Percentiles rank a stretch among this genome's conserved stretches.
Evolutionary conservation across 129 eudicot genomes (phyloP).

Genomic region (Ambrosia artemisiifolia): DNA sequence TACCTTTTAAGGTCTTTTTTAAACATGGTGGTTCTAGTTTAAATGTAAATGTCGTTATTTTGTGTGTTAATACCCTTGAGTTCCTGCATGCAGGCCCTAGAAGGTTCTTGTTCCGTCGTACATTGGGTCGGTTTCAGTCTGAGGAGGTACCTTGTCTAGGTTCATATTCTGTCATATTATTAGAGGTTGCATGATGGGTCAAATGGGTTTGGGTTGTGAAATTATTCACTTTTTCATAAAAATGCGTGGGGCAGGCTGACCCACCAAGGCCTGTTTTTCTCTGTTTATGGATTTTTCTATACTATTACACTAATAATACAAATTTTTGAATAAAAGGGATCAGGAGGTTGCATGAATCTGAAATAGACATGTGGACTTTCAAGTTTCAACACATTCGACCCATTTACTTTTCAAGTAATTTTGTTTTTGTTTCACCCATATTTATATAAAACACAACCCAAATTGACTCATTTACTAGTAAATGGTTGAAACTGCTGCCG

Average conservation of each 20-base stretch:
- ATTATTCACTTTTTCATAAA: background rate
- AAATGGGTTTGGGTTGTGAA: background rate
- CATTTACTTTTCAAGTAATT: background rate
- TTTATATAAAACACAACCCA: background rate
- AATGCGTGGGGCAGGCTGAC: background rate
- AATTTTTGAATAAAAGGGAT: background rate
- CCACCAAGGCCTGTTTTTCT: background rate
- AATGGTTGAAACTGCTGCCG: background rate
- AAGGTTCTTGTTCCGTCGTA: constrained; percentile 76
- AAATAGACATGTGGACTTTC: background rate
- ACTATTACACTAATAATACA: background rate
- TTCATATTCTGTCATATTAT: constrained; percentile 11
- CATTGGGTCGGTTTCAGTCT: constrained; percentile 80
- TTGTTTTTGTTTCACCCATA: background rate
- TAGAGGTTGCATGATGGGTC: background rate
- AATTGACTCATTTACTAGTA: background rate
- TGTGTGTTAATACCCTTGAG: constrained; percentile 1
- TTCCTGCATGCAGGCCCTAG: constrained; percentile 65
- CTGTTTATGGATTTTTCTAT: background rate
- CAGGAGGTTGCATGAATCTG: background rate
- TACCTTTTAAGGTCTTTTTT: constrained; percentile 6
- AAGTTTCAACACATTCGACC: background rate
- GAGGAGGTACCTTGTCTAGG: constrained; percentile 62
- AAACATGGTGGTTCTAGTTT: background rate
- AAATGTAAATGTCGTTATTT: background rate